phyloP scores from a whole-genome alignment of 306 rosid genomes.

The Acacia melanoxylon region DNA sequence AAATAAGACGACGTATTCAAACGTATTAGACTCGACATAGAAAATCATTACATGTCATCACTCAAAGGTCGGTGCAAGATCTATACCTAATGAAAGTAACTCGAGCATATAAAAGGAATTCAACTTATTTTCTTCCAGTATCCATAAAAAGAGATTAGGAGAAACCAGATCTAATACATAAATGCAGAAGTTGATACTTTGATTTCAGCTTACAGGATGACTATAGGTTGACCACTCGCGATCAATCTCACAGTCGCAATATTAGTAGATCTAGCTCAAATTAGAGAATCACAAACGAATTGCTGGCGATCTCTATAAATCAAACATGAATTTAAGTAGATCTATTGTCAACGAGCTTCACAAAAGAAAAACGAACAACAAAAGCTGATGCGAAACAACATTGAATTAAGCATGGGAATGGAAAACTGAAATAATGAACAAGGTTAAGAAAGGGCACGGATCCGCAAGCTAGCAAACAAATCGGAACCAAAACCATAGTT shows the following conservation, averaged over 20 bases:
- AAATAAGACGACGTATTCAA: background rate
- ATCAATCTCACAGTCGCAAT: slow-evolving; percentile 2
- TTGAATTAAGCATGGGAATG: slow-evolving; percentile 14
- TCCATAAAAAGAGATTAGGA: background rate
- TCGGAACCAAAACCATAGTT: slow-evolving; percentile 21
- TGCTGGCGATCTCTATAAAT: slow-evolving; percentile 9
- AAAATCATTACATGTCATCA: background rate
- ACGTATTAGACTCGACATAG: background rate
- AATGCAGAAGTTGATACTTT: slow-evolving; percentile 20
- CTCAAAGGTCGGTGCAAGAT: background rate
- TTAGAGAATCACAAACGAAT: background rate
- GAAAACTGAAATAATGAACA: background rate
- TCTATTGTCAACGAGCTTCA: slow-evolving; percentile 24
- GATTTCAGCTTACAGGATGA: slow-evolving; percentile 3
- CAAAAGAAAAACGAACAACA: background rate
- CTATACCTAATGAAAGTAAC: slow-evolving; percentile 5
- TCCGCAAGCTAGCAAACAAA: slow-evolving; percentile 30
- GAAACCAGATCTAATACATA: slow-evolving; percentile 44
- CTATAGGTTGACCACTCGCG: slow-evolving; percentile 32
- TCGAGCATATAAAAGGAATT: background rate
- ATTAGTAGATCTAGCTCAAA: slow-evolving; percentile 42
- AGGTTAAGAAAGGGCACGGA: slow-evolving; percentile 37
- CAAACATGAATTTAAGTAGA: slow-evolving; percentile 38
- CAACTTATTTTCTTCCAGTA: slow-evolving; percentile 18
- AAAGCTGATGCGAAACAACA: background rate